Base-by-base conservation (phyloP, 2,329 filamentous ascomycete species). In the Allantophomopsis cytisporea region DNA sequence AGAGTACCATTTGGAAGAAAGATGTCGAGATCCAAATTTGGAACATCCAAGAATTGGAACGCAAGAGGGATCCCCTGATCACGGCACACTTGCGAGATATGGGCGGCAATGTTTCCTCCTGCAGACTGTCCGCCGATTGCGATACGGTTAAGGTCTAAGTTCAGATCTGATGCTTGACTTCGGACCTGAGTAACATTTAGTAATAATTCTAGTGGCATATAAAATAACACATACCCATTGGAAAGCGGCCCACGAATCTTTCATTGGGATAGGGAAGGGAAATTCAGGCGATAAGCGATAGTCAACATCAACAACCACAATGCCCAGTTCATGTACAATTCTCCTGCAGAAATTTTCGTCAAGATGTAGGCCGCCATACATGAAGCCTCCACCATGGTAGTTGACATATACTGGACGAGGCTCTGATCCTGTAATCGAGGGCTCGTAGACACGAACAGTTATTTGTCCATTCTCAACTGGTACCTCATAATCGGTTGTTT, bases 241-340 rank as follows among this genome's bases (percentile, higher is more conserved):
- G 35, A 68, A 42, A 5, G 58, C 60, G 48, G 69, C 66, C 56
- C 58, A 68, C 15, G 54, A 53, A 45, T 70, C 67, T 17, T 62
- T 47, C 12, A 60, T 51, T 8, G 59, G 57, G 2, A 55, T 56
- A 1, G 66, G 66, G 42, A 68, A 71, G 12, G 58, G 57, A 44
- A 64, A 45, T 41, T 69, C 61, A 0, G 66, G 66, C 2, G 64
- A 64, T 13, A 69, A 55, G 23, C 63, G 55, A 43, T 67, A 66
- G 15, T 57, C 56, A 8, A 64, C 55, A 45, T 59, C 62, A 6
- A 67, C 54, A 14, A 58, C 60, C 3, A 63, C 54, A n/a, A 58
- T 62, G 2, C 57, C 59, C 8, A 63, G 18, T 2, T 52, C 49
- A 11, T 52, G 42, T 4, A 46, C 47, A 32, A 56, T 59, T 33